A percentile compares a stretch with the other conserved stretches of the same genome.
Conservation (phyloP, 257 asterid genomes). For the Catharanthus roseus region DNA sequence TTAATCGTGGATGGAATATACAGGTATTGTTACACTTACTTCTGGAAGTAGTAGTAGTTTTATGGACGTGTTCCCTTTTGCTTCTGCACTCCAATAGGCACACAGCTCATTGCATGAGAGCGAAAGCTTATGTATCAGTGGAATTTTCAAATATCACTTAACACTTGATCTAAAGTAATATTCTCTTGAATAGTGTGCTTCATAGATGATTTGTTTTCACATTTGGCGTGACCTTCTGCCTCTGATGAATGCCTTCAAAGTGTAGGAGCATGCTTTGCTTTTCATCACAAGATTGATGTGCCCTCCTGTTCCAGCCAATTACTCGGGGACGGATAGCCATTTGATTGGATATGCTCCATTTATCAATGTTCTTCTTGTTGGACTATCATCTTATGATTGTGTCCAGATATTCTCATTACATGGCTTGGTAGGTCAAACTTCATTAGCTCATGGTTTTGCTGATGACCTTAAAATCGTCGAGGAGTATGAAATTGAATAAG, state of each 20-base stretch:
- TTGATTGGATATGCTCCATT: slow-evolving; percentile 77
- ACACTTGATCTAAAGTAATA: neutral
- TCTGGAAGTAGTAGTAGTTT: slow-evolving; percentile 7
- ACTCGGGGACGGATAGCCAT: slow-evolving; percentile 75
- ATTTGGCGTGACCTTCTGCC: neutral
- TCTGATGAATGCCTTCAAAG: neutral
- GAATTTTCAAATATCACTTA: neutral
- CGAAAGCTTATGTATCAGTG: neutral
- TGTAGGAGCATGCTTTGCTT: slow-evolving; percentile 78
- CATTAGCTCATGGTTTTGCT: slow-evolving; percentile 2
- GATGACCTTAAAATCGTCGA: neutral
- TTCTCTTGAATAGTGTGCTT: neutral
- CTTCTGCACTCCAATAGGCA: neutral
- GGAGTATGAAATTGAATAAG: neutral
- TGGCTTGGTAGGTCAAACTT: slow-evolving; percentile 84
- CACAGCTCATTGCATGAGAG: neutral
- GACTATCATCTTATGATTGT: slow-evolving; percentile 73
- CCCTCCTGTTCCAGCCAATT: slow-evolving; percentile 66
- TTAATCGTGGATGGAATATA: slow-evolving; percentile 93
- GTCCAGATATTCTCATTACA: slow-evolving; percentile 83
- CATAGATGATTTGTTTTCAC: neutral
- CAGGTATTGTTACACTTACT: slow-evolving; percentile 49
- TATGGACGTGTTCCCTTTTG: neutral
- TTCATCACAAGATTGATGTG: slow-evolving; percentile 78
- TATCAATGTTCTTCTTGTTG: slow-evolving; percentile 79